Conservation (phyloP, 441 rosid species). For the Aquilaria agallochum region DNA sequence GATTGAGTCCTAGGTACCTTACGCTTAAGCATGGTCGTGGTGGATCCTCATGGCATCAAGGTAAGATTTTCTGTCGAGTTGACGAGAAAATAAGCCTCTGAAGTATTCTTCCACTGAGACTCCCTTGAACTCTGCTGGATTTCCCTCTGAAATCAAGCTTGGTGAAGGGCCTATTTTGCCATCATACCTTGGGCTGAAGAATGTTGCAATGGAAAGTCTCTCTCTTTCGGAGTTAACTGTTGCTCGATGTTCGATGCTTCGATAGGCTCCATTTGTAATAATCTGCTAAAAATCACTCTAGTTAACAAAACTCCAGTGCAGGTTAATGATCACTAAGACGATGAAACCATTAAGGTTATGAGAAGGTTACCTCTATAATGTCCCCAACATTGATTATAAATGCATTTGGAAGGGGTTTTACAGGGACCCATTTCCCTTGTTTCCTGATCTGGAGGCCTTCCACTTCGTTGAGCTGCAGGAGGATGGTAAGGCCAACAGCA, state of each 20-base stretch:
- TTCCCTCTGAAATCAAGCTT: no score
- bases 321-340: no score
- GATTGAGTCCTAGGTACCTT: slow-evolving; percentile 16
- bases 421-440: slow-evolving; percentile 2
- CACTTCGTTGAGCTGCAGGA: slow-evolving; percentile 37
- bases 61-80: slow-evolving; percentile 24
- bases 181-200: slow-evolving; percentile 17
- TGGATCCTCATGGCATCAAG: slow-evolving; percentile 27
- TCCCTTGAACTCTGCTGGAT: slow-evolving; percentile 21
- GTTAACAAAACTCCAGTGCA: no score
- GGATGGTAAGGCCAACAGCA: slow-evolving; percentile 24
- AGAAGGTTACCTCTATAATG: slow-evolving; percentile 17
- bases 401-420: slow-evolving; percentile 27
- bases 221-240: background rate
- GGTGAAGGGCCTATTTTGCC: slow-evolving; percentile 16
- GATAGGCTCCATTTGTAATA: no score
- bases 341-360: no score
- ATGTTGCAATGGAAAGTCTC: slow-evolving; percentile 22
- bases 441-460: slow-evolving; percentile 43
- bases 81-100: slow-evolving; percentile 9
- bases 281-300: no score
- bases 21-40: background rate
- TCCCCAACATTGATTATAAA: slow-evolving; percentile 10
- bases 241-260: no score
- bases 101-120: slow-evolving; percentile 23